Evolutionary conservation across 768 basidiomycete species (phyloP), one percentile per base, ranked within the genome.

Genomic region (Lyophyllum semitale): DNA sequence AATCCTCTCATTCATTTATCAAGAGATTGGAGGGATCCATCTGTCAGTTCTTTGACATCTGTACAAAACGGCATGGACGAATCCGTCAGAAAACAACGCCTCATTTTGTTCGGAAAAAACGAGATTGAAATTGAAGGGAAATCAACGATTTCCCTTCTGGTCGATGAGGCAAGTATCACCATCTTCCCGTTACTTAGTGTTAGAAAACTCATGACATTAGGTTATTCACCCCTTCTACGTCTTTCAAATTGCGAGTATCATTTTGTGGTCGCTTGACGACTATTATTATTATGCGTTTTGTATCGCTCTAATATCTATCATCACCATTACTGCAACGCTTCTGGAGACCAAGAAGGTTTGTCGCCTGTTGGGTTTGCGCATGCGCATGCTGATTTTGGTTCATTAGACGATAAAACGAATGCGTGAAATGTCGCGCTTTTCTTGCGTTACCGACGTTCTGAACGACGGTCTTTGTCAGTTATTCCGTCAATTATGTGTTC

Each of bases 211-310:
- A 57, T 30, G 33, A 53, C 43, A 38, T 42, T 42, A 77, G 93
- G 84, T 97, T 42, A 88, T 98, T 35, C 96, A 98, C 67, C 97
- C 97, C 0, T 98, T 98, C 72, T 98, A 98, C 67, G 89, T 99
- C 51, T 99, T 99, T 67, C 97, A 99, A 79, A 87, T 98, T 60
- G 93, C 93, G 47, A 97, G 94, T 60, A 90, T 98, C 61, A 75
- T 91, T 35, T 74, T 99, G 6, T 99, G 97, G 97, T 89, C 91
- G 1, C 64, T 98, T 49, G 97, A 99, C 60, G 83, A 98, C 68
- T 99, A 98, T 66, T 94, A 89, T 62, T 98, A 98, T 65, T 98
- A 98, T 69, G 96, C 95, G 11, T 96, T 95, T 62, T 97, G 95
- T 63, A 99, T 98, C 62, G 93, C 87, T 26, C 75, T 97, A 38